Percentiles rank a stretch among this genome's conserved stretches.
These are phyloP conservation scores for Saksenaea oblongispora DNA, from an alignment of 371 early-diverging fungal species.

Conservation along the genomic window DNA sequence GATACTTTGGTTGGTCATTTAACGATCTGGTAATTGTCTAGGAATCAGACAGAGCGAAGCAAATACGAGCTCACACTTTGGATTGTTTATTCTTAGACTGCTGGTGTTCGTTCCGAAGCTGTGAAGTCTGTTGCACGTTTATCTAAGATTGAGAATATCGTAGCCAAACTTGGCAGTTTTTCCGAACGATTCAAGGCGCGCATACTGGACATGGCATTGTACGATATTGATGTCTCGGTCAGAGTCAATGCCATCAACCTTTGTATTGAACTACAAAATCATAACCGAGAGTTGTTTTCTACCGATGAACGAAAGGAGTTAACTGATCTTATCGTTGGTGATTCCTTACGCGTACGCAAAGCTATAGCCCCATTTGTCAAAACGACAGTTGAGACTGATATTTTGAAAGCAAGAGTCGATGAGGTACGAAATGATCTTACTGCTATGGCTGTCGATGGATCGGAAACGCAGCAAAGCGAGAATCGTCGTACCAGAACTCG, in stretches of 20 bases:
- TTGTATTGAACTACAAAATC: slow-evolving; percentile 32
- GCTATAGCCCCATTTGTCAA: slow-evolving; percentile 55
- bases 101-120: slow-evolving; percentile 66
- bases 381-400: slow-evolving; percentile 43
- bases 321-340: slow-evolving; percentile 36
- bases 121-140: slow-evolving; percentile 55
- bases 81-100: slow-evolving; percentile 22
- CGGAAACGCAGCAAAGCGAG: neutral
- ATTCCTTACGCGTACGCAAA: slow-evolving; percentile 45
- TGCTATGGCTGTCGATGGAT: slow-evolving; percentile 16
- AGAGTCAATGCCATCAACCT: slow-evolving; percentile 70
- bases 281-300: slow-evolving; percentile 47
- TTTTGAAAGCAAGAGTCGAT: slow-evolving; percentile 42
- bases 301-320: slow-evolving; percentile 32
- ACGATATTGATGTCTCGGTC: slow-evolving; percentile 71
- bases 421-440: slow-evolving; percentile 37
- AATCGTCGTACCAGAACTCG: slow-evolving; percentile 14
- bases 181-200: slow-evolving; percentile 74
- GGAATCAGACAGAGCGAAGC: neutral
- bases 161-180: slow-evolving; percentile 65
- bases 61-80: neutral
- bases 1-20: slow-evolving; percentile 87
- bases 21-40: slow-evolving; percentile 68
- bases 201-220: slow-evolving; percentile 80
- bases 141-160: slow-evolving; percentile 54